Evolutionary conservation across 257 asterid species (phyloP).

Genomic region (Lycium barbarum): DNA sequence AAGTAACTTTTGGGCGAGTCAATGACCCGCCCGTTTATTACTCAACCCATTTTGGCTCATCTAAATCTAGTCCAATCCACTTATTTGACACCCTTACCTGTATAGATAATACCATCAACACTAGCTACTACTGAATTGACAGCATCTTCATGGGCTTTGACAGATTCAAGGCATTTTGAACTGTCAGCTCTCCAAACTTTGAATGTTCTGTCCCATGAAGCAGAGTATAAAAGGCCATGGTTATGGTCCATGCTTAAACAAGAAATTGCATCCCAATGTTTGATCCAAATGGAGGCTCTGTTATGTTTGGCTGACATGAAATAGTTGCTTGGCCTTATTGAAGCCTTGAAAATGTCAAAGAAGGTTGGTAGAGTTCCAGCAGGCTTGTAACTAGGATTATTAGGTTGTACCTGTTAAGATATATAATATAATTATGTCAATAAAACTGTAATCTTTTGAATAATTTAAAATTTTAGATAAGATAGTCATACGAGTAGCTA

Average conservation of each 20-base stretch:
- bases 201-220: constrained; percentile 42
- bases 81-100: not conserved
- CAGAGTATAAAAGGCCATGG: constrained; percentile 36
- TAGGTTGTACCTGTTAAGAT: constrained; percentile 20
- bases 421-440: not conserved
- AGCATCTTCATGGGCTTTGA: constrained; percentile 40
- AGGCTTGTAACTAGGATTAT: constrained; percentile 26
- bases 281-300: constrained; percentile 33
- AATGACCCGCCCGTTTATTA: too few relatives aligned
- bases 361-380: constrained; percentile 40
- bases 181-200: constrained; percentile 37
- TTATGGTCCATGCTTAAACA: constrained; percentile 35
- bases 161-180: constrained; percentile 40
- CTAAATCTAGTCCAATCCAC: too few relatives aligned
- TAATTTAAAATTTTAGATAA: not conserved
- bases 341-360: constrained; percentile 35
- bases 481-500: not conserved
- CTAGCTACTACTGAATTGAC: constrained; percentile 38
- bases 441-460: not conserved
- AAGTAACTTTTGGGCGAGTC: too few relatives aligned
- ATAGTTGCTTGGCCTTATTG: constrained; percentile 36
- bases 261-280: constrained; percentile 39
- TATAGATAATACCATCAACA: constrained; percentile 36
- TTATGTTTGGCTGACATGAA: constrained; percentile 31
- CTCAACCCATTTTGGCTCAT: too few relatives aligned